These are phyloP conservation scores for Botryobasidium botryosum DNA, from an alignment of 768 basidiomycete species.

Conservation along the genomic window DNA sequence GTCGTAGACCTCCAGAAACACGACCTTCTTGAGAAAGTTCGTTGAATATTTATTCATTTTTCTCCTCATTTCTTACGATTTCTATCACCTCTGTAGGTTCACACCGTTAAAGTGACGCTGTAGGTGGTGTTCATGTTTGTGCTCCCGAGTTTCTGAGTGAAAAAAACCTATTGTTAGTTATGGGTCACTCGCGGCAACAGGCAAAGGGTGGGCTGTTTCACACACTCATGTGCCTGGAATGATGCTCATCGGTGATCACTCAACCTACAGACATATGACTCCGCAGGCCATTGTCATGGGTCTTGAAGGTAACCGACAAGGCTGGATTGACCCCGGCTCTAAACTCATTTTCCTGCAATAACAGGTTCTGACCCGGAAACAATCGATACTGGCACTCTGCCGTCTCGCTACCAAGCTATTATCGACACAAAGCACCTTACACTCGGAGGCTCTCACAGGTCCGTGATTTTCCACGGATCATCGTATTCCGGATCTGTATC, in stretches of 20 bases:
- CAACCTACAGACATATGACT: conserved; percentile 19
- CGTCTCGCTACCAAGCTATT: conserved; percentile 56
- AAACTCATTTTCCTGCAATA: not conserved
- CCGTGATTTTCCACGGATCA: no score
- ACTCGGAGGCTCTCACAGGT: conserved; percentile 54
- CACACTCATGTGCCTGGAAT: conserved; percentile 25
- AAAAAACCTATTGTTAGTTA: conserved; percentile 33
- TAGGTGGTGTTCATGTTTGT: conserved; percentile 21
- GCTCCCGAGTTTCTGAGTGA: conserved; percentile 1
- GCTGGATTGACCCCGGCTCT: not conserved
- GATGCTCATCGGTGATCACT: conserved; percentile 11
- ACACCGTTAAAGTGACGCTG: conserved; percentile 71
- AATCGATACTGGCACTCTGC: conserved; percentile 73
- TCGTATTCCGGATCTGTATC: no score
- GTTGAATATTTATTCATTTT: conserved; percentile 7
- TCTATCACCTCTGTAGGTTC: conserved; percentile 46
- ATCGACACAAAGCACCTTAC: conserved; percentile 43
- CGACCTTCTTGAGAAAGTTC: conserved; percentile 48
- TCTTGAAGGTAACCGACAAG: conserved; percentile 16
- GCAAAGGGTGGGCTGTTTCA: conserved; percentile 28
- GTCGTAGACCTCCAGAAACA: conserved; percentile 56
- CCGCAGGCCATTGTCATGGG: conserved; percentile 21
- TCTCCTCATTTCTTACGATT: conserved; percentile 5
- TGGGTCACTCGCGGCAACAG: conserved; percentile 87
- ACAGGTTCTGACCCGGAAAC: conserved; percentile 80